Conservation (phyloP, 1,139 yeast genomes). For the Geotrichum candidum region DNA sequence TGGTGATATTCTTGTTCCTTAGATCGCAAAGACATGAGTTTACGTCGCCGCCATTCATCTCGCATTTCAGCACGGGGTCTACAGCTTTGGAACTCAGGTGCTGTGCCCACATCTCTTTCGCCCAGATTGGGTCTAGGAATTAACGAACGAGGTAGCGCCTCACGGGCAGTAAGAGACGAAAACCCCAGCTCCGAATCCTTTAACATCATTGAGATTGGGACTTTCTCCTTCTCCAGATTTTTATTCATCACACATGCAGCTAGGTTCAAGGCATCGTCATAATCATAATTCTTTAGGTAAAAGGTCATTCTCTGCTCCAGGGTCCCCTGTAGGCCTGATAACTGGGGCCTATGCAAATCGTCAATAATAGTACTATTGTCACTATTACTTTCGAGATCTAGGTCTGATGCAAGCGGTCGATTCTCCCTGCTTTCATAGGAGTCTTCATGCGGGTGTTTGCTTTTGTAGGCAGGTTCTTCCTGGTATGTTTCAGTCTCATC, state of each 20-base stretch:
- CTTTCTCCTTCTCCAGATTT: background rate
- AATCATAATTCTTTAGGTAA: background rate
- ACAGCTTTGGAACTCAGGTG: background rate
- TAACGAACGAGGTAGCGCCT: background rate
- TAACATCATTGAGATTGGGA: background rate
- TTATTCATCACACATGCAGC: background rate
- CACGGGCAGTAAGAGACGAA: background rate
- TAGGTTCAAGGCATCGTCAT: background rate
- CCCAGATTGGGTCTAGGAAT: background rate
- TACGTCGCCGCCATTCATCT: background rate
- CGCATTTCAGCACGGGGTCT: background rate
- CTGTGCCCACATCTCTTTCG: background rate
- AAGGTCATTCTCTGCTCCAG: background rate
- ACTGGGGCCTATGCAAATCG: background rate
- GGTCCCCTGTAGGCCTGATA: background rate
- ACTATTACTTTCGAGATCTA: background rate
- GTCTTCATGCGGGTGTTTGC: background rate
- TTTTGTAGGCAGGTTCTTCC: background rate
- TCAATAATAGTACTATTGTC: background rate
- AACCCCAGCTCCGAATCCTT: background rate
- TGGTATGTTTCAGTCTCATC: background rate
- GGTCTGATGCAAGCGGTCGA: background rate
- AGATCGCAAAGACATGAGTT: background rate
- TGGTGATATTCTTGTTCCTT: background rate
- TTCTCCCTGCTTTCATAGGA: background rate